phyloP scores from a whole-genome alignment of 305 asterid species.

The Euphrasia arctica region DNA sequence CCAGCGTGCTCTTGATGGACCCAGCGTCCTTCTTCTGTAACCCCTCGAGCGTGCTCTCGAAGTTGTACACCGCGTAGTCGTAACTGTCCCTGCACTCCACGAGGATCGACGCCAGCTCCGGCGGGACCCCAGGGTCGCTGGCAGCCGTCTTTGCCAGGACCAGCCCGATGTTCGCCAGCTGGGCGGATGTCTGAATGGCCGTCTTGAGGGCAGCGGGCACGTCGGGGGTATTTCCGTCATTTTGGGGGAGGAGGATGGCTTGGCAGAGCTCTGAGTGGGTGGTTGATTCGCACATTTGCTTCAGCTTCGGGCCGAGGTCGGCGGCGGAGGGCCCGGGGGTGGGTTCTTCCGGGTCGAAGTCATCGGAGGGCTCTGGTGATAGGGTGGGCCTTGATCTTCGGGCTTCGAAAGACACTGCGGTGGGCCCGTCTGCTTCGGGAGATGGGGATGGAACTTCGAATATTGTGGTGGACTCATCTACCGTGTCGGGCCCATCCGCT shows the following conservation, averaged over 20 bases:
- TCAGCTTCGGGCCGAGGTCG: constrained; percentile 20
- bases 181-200: constrained; percentile 30
- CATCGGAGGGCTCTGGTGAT: no score
- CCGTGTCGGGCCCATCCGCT: no score
- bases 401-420: no score
- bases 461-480: no score
- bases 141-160: constrained; percentile 25
- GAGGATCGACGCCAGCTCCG: constrained; percentile 27
- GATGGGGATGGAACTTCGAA: constrained; percentile 7
- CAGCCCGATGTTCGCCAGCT: constrained; percentile 29
- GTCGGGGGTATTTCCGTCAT: constrained; percentile 26
- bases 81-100: constrained; percentile 44
- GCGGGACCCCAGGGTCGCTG: constrained; percentile 27
- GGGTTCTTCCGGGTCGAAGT: constrained; percentile 17
- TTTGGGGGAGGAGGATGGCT: constrained; percentile 34
- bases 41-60: constrained; percentile 37
- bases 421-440: neutral
- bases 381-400: no score
- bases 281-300: constrained; percentile 45
- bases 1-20: constrained; percentile 52
- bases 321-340: neutral
- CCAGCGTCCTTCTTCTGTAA: constrained; percentile 33
- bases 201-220: constrained; percentile 30
- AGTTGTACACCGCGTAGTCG: constrained; percentile 33
- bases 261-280: constrained; percentile 51